phyloP scores from a whole-genome alignment of 1,284 basidiomycete species.

The Trichosporon faecale region DNA sequence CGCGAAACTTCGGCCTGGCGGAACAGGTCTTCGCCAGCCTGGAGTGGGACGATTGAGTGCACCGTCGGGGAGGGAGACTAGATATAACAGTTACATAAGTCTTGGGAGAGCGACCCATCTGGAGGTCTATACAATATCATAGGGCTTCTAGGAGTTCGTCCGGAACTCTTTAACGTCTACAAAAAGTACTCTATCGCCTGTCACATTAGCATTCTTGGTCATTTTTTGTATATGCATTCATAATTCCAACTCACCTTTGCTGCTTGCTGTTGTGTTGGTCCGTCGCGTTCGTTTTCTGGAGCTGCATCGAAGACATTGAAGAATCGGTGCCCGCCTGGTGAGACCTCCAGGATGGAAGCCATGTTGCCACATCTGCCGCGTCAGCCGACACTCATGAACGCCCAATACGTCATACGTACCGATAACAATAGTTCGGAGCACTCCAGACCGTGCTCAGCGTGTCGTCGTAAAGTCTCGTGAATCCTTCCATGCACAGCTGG shows the following conservation, averaged over 20 bases:
- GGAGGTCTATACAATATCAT: constrained; percentile 10
- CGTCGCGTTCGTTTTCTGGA: constrained; percentile 77
- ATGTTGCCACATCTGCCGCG: constrained; percentile 87
- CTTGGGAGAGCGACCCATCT: constrained; percentile 9
- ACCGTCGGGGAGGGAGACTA: neutral
- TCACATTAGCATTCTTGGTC: constrained; percentile 23
- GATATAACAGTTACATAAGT: constrained; percentile 10
- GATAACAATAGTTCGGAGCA: constrained; percentile 90
- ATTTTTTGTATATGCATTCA: constrained; percentile 10
- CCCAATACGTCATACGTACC: constrained; percentile 31
- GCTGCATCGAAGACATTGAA: constrained; percentile 98
- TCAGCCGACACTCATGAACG: neutral
- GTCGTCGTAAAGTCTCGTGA: constrained; percentile 88
- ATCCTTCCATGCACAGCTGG: constrained; percentile 99
- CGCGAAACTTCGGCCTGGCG: constrained; percentile 38
- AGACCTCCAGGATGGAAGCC: constrained; percentile 93
- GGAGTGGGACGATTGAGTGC: constrained; percentile 28
- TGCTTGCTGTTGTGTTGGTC: constrained; percentile 49
- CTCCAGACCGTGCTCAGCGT: constrained; percentile 97
- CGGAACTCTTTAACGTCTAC: constrained; percentile 21
- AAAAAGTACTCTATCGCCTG: constrained; percentile 50
- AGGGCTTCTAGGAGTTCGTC: neutral
- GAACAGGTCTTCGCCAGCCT: constrained; percentile 42
- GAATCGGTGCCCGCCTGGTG: constrained; percentile 81
- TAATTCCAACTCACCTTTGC: constrained; percentile 30